Evolutionary conservation across 225 moss, liverwort and hornwort species (phyloP), one percentile per base, ranked within the genome.

Genomic region (Physcomitrium patens): DNA sequence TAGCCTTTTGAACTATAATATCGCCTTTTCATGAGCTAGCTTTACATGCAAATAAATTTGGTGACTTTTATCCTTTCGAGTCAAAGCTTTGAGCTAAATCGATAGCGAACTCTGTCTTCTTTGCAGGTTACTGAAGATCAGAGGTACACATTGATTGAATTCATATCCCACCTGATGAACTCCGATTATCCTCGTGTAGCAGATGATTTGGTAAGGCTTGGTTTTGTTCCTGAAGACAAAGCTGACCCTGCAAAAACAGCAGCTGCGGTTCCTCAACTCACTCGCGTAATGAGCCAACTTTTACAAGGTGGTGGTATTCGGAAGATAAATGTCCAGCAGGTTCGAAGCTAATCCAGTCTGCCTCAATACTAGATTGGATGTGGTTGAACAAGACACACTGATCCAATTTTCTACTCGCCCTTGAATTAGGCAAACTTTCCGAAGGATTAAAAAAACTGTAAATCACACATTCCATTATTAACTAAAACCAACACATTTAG

Each of bases 121-220:
- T 26, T 79, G 73, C 88, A 96, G 96, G 93, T 96, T 64, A 96
- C 96, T 78, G 92, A 96, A 78, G 94, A 96, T 18, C 96, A 96
- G 67, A 87, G 94, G 37, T 96, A 94, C 51, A 90, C 96, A 7
- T 69, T 96, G 77, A 86, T 96, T 59, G 96, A 96, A 51, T 96
- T 94, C 62, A 94, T 96, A 61, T 89, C 96, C 2, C 96, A 96
- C 71, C 75, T 96, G 72, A 78, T 96, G 69, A 94, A 96, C 80
- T 82, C 89, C 15, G 92, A 96, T 79, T 96, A 89, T 84, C 79
- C 90, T 37, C 86, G 86, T 53, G 96, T 96, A 63, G 96, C 94
- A 19, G 87, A 92, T 14, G 96, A 96, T 71, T 75, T 96, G 48
- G 96, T 96, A 62, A 94, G 80, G 78, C 88, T 96, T 44, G 96